Evolutionary conservation across 2,329 filamentous ascomycete species (phyloP), one percentile per base, ranked within the genome.

Genomic region (Nannizzia gypsea): DNA sequence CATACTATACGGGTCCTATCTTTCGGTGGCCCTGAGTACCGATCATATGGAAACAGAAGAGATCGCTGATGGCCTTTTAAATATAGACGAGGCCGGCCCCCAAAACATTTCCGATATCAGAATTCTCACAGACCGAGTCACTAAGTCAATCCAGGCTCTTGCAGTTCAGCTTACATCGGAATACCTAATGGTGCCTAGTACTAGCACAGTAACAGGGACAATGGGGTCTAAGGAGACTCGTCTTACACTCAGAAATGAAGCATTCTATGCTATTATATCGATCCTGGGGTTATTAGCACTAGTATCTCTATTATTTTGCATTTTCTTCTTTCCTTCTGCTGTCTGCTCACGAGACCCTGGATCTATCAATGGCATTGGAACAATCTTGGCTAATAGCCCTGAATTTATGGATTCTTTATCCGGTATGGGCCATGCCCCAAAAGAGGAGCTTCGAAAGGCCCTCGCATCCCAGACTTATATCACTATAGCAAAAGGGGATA

Each of bases 311-410:
- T 3, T 57, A 22, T 57, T 63, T 20, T 34, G 60, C 6, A 57
- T 8, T 11, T 50, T 59, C 17, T 62, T 36, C 36, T 28, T 62
- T 3, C 60, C 58, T 0, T 60, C 62, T 28, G 28, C 60, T n/a
- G 58, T 61, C 26, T 63, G 62, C 48, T 42, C 62, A 13, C n/a
- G 42, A 11, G 62, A 63, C n/a, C 58, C 60, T 2, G 44, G 60
- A 13, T 62, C 60, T 2, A 63, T 63, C 22, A 60, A 36, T 44
- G 62, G 62, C 13, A 4, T 63, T 2, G 56, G 60, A 13, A 57
- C 60, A 2, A 42, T 63, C 9, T 54, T 63, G 31, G 20, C 62
- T 4, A 50, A 44, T n/a, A 63, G 61, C 15, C 48, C 60, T 5
- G 58, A 57, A 17, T 40, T 63, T 24, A 42, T 50, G 28, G 58